Base-by-base conservation (phyloP, 192 early-diverging fungal genomes). In the Powellomyces hirtus region DNA sequence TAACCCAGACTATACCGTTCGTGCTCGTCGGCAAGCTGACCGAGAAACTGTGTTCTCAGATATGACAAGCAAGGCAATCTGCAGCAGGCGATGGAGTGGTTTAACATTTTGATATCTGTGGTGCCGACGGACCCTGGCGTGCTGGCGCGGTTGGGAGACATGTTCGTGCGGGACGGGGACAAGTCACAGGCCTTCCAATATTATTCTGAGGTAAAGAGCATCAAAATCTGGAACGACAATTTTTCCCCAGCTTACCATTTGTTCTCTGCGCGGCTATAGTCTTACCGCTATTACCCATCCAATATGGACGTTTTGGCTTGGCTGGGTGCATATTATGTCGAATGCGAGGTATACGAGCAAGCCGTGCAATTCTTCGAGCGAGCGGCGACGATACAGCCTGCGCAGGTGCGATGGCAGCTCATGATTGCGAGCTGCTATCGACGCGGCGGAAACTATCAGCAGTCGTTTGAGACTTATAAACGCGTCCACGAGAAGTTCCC, bases 291-390 rank as follows among this genome's bases (percentile, higher is more conserved):
- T 71, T 79, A 74, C 71, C 85, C 85, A 1, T 82, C 77, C 16
- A 73, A 77, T 55, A 79, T 85, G 73, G 74, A 78, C 45, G 83
- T 83, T 10, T 77, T 85, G 40, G 72, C 83, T 1, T 86, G 85
- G 85, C 75, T 86, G 3, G 85, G 83, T 6, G 82, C 85, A 7
- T 83, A 85, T 64, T 85, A 86, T 40, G 85, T 86, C 34, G 83
- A 86, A 40, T 85, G 83, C 64, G 80, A 85, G 68, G 79, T 81
- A 4, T 86, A 85, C 58, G 85, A 86, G 56, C 80, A 83, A 61
- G 85, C 85, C 14, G 66, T 85, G 27, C 78, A 81, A 67, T 85
- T 81, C 64, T 86, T 86, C 64, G 81, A 85, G 52, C 64, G 81
- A 1, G 83, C 79, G 1, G 70, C 66, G 1, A 37, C 77, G 14